Evolutionary conservation across 2,329 filamentous ascomycete genomes (phyloP).

Genomic region (Trichophyton mentagrophytes): DNA sequence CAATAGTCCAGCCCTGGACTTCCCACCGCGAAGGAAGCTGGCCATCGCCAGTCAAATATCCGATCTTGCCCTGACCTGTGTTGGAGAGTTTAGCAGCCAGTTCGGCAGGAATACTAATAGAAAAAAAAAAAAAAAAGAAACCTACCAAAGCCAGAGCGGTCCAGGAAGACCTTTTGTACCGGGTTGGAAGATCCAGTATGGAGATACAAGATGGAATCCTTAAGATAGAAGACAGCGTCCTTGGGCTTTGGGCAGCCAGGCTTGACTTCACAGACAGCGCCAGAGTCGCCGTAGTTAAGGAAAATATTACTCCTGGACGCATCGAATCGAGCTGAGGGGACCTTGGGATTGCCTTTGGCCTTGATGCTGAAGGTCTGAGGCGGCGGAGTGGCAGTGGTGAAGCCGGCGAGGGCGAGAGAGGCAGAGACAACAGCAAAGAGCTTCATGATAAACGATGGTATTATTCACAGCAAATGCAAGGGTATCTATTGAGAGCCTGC

Average conservation of each 20-base stretch:
- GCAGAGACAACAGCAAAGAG: not conserved
- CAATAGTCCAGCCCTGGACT: not conserved
- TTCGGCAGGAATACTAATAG: not conserved
- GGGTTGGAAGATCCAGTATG: not conserved
- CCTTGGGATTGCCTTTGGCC: not conserved
- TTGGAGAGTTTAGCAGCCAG: not conserved
- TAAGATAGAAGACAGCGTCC: not conserved
- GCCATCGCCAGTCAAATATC: not conserved
- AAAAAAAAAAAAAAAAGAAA: not conserved
- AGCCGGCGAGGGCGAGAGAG: not conserved
- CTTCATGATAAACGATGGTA: not conserved
- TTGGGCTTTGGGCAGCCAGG: not conserved
- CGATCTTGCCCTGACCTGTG: not conserved
- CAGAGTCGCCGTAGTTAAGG: not conserved
- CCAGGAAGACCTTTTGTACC: not conserved
- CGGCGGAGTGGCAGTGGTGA: not conserved
- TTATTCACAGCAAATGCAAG: not conserved
- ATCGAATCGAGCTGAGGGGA: not conserved
- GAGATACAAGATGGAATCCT: not conserved
- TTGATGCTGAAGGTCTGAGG: not conserved
- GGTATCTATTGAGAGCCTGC: not conserved
- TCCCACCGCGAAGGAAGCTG: not conserved
- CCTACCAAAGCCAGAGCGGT: slow-evolving; percentile 1
- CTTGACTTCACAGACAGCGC: not conserved
- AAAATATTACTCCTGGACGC: not conserved